Conservation (phyloP, 2,329 filamentous ascomycete species). For the Hawksworthiomyces lignivorus region DNA sequence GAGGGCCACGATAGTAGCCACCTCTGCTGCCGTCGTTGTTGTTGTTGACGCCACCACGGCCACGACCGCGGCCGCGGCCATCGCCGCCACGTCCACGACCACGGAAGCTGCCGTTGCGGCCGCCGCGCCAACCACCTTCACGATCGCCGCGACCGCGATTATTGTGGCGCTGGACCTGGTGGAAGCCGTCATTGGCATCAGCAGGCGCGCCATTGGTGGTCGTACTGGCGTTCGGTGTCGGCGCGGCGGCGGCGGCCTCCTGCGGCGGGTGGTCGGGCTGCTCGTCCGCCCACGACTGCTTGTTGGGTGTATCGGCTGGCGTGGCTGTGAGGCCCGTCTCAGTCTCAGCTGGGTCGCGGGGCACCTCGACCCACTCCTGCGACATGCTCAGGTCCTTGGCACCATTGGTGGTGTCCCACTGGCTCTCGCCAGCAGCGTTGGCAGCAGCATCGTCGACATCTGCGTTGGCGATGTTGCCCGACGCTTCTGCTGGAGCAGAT, state of each 20-base stretch:
- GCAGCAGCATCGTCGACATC: conserved; percentile 44
- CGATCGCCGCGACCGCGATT: conserved; percentile 48
- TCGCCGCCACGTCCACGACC: conserved; percentile 38
- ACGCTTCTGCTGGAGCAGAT: conserved; percentile 10
- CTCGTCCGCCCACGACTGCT: conserved; percentile 77
- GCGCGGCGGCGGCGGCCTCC: conserved; percentile 19
- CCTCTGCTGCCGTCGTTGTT: conserved; percentile 1
- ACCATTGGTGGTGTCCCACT: conserved; percentile 47
- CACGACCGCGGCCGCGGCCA: conserved; percentile 32
- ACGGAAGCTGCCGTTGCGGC: conserved; percentile 45
- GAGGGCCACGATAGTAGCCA: conserved; percentile 4
- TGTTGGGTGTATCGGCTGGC: conserved; percentile 46
- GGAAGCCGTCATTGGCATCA: conserved; percentile 59
- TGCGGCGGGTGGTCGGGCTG: conserved; percentile 46
- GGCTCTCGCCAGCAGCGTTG: conserved; percentile 55
- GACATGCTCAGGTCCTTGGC: conserved; percentile 37
- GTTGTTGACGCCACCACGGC: conserved; percentile 2
- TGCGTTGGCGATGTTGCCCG: conserved; percentile 35
- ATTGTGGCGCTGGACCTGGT: conserved; percentile 58
- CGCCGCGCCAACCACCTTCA: conserved; percentile 36
- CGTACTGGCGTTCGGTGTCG: conserved; percentile 6
- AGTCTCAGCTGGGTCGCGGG: conserved; percentile 66
- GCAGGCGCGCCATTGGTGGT: conserved; percentile 26
- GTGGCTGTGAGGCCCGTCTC: conserved; percentile 57
- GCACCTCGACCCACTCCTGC: conserved; percentile 69